Conservation (phyloP, 495 filamentous ascomycete species). For the Xylaria sp. region DNA sequence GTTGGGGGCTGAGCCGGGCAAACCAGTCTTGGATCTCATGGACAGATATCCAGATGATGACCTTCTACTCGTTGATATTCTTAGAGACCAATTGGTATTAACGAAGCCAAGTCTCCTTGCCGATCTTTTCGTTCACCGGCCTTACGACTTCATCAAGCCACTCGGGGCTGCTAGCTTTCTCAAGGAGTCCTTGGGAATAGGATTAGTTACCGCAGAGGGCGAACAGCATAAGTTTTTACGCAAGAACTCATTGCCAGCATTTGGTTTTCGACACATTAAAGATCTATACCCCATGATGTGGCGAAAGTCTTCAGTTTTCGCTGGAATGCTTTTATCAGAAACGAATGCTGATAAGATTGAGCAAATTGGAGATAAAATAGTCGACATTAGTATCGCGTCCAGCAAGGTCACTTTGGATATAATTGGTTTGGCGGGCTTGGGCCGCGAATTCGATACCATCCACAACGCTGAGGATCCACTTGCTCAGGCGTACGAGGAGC, state of each 20-base stretch:
- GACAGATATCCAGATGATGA: constrained; percentile 72
- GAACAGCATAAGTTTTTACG: constrained; percentile 76
- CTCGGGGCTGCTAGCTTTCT: constrained; percentile 56
- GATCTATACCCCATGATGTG: constrained; percentile 79
- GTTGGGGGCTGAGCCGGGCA: constrained; percentile 47
- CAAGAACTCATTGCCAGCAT: constrained; percentile 74
- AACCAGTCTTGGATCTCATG: constrained; percentile 60
- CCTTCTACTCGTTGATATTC: constrained; percentile 57
- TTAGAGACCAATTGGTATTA: constrained; percentile 49
- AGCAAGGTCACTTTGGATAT: constrained; percentile 75
- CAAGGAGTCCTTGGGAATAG: constrained; percentile 66
- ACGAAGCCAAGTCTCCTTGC: constrained; percentile 63
- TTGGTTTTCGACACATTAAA: constrained; percentile 76
- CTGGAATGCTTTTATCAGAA: constrained; percentile 35
- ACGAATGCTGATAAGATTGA: constrained; percentile 33
- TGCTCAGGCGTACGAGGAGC: constrained; percentile 62
- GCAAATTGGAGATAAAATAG: constrained; percentile 40
- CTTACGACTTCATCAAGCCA: constrained; percentile 76
- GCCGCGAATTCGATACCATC: constrained; percentile 71
- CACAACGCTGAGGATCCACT: constrained; percentile 64
- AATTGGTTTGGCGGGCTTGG: constrained; percentile 74
- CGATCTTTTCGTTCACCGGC: constrained; percentile 65
- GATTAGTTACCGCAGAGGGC: constrained; percentile 75
- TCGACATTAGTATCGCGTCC: constrained; percentile 62
- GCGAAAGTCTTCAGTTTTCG: constrained; percentile 56